Evolutionary conservation across 768 basidiomycete species (phyloP).

Genomic region (Pleurotus citrinopileatus): DNA sequence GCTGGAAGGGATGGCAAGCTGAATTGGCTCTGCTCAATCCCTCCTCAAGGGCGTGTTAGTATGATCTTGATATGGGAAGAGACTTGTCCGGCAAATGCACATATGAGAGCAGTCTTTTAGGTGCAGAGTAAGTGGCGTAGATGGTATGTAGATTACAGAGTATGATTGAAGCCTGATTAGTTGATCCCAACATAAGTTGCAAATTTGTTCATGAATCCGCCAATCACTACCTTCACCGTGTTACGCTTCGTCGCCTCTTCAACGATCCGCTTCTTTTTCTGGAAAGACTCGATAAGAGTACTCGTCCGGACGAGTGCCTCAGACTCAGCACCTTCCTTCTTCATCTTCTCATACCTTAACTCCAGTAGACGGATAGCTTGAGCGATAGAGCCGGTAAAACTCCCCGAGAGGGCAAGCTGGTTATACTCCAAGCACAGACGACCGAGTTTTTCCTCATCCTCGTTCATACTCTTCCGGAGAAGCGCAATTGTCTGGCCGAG

Average conservation of each 20-base stretch:
- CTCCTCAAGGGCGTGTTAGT: background rate
- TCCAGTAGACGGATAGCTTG: conserved; percentile 10
- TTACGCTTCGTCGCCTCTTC: conserved; percentile 4
- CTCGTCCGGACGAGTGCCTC: conserved; percentile 2
- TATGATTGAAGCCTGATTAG: background rate
- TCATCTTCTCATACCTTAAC: conserved; percentile 4
- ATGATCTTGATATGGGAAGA: background rate
- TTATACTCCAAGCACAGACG: conserved; percentile 8
- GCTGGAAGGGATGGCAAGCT: conserved; percentile 1
- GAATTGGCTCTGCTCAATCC: conserved; percentile 1
- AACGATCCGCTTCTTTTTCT: conserved; percentile 4
- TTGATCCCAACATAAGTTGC: background rate
- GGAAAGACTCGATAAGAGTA: background rate
- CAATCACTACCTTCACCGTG: background rate
- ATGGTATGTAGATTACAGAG: background rate
- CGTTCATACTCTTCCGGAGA: conserved; percentile 1
- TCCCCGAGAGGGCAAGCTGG: conserved; percentile 15
- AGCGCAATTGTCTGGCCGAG: conserved; percentile 4
- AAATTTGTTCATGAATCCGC: background rate
- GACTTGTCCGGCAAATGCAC: background rate
- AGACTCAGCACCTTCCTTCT: conserved; percentile 1
- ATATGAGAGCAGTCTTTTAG: too few species aligned
- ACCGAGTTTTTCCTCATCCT: background rate
- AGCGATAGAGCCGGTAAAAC: conserved; percentile 12
- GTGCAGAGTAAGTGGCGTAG: too few species aligned